These are phyloP conservation scores for Podospora pseudopauciseta DNA, from an alignment of 495 filamentous ascomycete species.

Conservation along the genomic window DNA sequence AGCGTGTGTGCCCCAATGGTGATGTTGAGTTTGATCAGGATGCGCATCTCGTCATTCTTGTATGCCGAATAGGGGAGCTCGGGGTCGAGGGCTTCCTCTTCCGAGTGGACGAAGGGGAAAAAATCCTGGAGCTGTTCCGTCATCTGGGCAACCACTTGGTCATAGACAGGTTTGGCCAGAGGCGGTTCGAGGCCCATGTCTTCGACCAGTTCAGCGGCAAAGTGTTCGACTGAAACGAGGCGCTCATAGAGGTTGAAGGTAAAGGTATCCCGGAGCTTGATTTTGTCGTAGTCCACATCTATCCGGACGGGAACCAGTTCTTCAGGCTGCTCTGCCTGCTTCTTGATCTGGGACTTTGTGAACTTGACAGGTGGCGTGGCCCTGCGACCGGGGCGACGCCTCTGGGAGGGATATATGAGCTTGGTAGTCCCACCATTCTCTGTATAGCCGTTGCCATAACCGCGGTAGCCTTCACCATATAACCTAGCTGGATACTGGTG, in stretches of 20 bases:
- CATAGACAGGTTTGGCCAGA: constrained; percentile 63
- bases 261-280: constrained; percentile 95
- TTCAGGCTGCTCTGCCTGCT: constrained; percentile 84
- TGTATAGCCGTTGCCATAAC: constrained; percentile 82
- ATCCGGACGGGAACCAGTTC: constrained; percentile 86
- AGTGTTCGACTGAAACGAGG: constrained; percentile 69
- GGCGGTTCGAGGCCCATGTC: constrained; percentile 74
- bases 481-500: constrained; percentile 43
- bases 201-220: constrained; percentile 85
- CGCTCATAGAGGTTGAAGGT: constrained; percentile 97
- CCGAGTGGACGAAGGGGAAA: constrained; percentile 82
- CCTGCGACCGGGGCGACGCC: constrained; percentile 68
- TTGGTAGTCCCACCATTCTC: constrained; percentile 52
- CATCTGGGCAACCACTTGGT: constrained; percentile 75
- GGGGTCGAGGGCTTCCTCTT: constrained; percentile 87
- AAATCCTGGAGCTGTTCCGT: constrained; percentile 89
- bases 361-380: constrained; percentile 67
- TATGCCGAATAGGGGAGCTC: constrained; percentile 88
- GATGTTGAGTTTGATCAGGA: constrained; percentile 92
- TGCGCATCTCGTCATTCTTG: constrained; percentile 98
- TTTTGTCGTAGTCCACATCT: constrained; percentile 92
- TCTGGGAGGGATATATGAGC: constrained; percentile 71
- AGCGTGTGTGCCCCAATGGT: constrained; percentile 94
- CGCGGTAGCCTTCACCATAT: constrained; percentile 77
- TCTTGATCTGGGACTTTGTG: constrained; percentile 69